phyloP scores from a whole-genome alignment of 2,329 filamentous ascomycete genomes.

The Xylariomycetidae sp. region DNA sequence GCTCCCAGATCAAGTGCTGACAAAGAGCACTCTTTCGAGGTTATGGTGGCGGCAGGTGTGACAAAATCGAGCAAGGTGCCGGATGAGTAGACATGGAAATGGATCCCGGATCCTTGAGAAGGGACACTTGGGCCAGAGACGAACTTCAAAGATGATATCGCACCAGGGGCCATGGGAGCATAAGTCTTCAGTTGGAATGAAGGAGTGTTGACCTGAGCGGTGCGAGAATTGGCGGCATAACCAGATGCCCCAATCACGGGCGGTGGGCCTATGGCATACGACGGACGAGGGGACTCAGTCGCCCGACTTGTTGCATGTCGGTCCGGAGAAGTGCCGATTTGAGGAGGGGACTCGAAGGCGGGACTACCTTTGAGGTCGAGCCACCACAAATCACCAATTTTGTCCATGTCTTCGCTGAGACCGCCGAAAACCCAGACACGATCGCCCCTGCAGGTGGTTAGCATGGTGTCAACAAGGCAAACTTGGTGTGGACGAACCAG shows the following conservation, averaged over 20 bases:
- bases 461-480: slow-evolving; percentile 2
- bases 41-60: slow-evolving; percentile 83
- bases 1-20: slow-evolving; percentile 83
- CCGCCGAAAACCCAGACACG: slow-evolving; percentile 96
- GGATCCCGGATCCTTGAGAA: slow-evolving; percentile 81
- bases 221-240: slow-evolving; percentile 63
- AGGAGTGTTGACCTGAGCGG: slow-evolving; percentile 59
- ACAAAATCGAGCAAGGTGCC: slow-evolving; percentile 91
- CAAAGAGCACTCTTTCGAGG: slow-evolving; percentile 80
- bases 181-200: slow-evolving; percentile 65
- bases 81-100: slow-evolving; percentile 93
- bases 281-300: slow-evolving; percentile 45
- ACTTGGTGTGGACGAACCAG: slow-evolving; percentile 44
- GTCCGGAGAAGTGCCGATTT: slow-evolving; percentile 42
- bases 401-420: slow-evolving; percentile 93
- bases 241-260: slow-evolving; percentile 53
- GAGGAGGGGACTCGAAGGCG: slow-evolving; percentile 69
- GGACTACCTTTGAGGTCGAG: slow-evolving; percentile 87
- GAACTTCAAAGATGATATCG: slow-evolving; percentile 87
- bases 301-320: slow-evolving; percentile 37
- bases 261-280: slow-evolving; percentile 44
- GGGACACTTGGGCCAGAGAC: slow-evolving; percentile 81
- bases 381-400: slow-evolving; percentile 95
- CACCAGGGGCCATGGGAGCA: slow-evolving; percentile 77
- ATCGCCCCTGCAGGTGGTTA: slow-evolving; percentile 47